Evolutionary conservation across 2,329 filamentous ascomycete species (phyloP).

Genomic region (Paraphoma sp.): DNA sequence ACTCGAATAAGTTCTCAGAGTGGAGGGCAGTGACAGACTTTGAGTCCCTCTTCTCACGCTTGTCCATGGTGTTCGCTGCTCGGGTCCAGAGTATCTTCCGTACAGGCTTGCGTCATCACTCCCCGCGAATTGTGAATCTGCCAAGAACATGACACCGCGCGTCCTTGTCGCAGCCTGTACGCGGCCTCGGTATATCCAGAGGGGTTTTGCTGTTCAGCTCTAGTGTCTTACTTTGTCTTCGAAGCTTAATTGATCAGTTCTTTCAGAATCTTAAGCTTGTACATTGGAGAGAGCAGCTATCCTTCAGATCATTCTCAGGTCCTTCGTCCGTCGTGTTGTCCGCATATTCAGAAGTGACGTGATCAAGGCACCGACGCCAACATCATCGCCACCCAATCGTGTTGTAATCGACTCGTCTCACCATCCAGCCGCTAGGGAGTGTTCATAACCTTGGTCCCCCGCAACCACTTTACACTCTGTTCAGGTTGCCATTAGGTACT

Average conservation of each 20-base stretch:
- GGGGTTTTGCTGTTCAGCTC: not conserved
- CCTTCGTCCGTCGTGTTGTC: conserved; percentile 14
- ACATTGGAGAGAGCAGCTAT: no score
- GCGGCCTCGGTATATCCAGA: not conserved
- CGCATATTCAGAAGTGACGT: conserved; percentile 4
- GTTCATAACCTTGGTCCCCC: conserved; percentile 12
- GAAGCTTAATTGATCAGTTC: not conserved
- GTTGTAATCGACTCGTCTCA: conserved; percentile 40
- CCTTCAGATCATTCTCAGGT: not conserved
- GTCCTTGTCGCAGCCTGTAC: not conserved
- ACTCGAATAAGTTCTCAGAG: no score
- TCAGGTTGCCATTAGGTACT: conserved; percentile 10
- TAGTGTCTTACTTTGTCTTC: not conserved
- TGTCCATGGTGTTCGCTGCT: not conserved
- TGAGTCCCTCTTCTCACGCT: not conserved
- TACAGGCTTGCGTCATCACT: not conserved
- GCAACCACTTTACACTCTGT: not conserved
- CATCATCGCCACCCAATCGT: conserved; percentile 24
- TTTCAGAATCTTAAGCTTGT: no score
- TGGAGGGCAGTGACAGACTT: not conserved
- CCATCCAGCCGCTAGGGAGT: conserved; percentile 16
- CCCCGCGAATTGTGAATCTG: not conserved
- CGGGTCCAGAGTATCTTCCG: not conserved
- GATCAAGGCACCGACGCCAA: conserved; percentile 13
- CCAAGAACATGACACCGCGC: not conserved